Evolutionary conservation across 371 early-diverging fungal species (phyloP).

Genomic region (Mucor saturninus): DNA sequence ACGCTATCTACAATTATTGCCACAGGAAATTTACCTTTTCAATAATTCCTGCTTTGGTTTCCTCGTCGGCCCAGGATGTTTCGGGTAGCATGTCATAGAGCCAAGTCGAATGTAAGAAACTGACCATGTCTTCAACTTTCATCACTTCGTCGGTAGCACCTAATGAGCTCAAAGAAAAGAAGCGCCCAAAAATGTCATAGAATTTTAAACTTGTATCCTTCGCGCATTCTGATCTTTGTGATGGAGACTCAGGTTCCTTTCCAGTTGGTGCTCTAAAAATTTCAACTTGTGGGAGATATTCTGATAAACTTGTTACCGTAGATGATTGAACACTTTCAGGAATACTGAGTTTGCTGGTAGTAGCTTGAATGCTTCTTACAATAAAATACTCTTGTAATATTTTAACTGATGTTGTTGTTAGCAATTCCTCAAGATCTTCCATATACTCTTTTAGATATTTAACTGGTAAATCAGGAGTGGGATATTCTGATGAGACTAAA

Average conservation of each 20-base stretch:
- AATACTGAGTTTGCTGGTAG: neutral
- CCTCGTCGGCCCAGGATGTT: slow-evolving; percentile 56
- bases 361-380: neutral
- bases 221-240: neutral
- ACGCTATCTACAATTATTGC: too few relatives aligned
- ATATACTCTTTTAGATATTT: neutral
- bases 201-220: neutral
- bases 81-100: slow-evolving; percentile 37
- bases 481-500: neutral
- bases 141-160: slow-evolving; percentile 40
- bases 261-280: neutral
- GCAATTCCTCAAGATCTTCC: neutral
- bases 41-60: slow-evolving; percentile 48
- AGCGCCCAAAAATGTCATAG: slow-evolving; percentile 15
- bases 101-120: slow-evolving; percentile 34
- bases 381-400: neutral
- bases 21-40: slow-evolving; percentile 35
- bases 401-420: neutral
- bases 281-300: neutral
- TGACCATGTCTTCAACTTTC: slow-evolving; percentile 35
- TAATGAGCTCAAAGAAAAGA: slow-evolving; percentile 29
- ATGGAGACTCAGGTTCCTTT: neutral
- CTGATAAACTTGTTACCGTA: too few relatives aligned
- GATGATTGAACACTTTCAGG: neutral
- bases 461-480: neutral